A percentile compares a stretch with the other conserved stretches of the same genome.
Evolutionary conservation across 1,284 basidiomycete genomes (phyloP).

Genomic region (Hemileia vastatrix): DNA sequence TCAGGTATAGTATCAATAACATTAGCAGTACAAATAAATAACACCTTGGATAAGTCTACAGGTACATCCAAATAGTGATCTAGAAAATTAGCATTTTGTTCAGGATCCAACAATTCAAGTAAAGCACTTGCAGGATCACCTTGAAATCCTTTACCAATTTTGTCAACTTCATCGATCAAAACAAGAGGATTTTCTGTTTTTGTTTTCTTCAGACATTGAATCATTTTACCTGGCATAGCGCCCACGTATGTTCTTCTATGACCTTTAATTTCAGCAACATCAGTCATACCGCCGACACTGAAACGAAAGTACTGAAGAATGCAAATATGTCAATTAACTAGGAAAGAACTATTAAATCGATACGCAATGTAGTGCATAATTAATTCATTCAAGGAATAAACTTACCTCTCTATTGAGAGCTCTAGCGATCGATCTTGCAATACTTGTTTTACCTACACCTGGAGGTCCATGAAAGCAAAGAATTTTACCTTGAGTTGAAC

Average conservation of each 20-base stretch:
- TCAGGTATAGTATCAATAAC: constrained; percentile 91
- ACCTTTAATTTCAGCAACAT: constrained; percentile 98
- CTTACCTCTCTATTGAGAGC: constrained; percentile 72
- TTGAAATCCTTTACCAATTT: constrained; percentile 83
- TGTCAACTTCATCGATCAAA: constrained; percentile 95
- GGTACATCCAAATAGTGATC: constrained; percentile 78
- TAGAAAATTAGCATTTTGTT: constrained; percentile 91
- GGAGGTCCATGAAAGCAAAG: constrained; percentile 92
- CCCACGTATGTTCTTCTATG: constrained; percentile 93
- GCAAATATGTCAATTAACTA: too few relatives aligned
- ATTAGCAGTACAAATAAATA: constrained; percentile 94
- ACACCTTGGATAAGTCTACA: constrained; percentile 84
- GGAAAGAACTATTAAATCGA: too few relatives aligned
- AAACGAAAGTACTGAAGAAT: constrained; percentile 91
- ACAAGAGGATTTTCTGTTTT: constrained; percentile 94
- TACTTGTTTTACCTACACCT: constrained; percentile 86
- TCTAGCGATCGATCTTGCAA: constrained; percentile 77
- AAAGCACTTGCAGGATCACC: constrained; percentile 90
- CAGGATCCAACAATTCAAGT: constrained; percentile 94
- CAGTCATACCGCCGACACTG: constrained; percentile 88
- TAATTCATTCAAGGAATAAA: too few relatives aligned
- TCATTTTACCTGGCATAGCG: constrained; percentile 92
- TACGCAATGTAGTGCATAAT: too few relatives aligned
- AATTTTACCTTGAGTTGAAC: constrained; percentile 92
- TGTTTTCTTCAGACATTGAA: constrained; percentile 90